Conservation (phyloP, 2,329 filamentous ascomycete species). For the Aspergillus vadensis region DNA sequence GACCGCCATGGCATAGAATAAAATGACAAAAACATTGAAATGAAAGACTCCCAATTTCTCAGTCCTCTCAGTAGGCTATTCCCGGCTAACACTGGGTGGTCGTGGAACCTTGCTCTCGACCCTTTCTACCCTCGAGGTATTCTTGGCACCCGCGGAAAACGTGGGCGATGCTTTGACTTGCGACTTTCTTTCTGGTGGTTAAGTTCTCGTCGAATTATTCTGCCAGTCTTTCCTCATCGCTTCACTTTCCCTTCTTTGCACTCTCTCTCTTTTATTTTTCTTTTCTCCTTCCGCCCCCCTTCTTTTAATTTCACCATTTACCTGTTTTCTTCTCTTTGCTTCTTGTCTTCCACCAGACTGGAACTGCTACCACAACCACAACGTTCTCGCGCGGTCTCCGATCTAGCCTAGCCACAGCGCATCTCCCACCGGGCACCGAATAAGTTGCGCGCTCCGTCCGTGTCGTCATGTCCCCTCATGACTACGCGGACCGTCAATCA, state of each 20-base stretch:
- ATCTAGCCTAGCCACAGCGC: slow-evolving; percentile 12
- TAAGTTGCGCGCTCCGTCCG: slow-evolving; percentile 29
- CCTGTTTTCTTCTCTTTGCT: slow-evolving; percentile 6
- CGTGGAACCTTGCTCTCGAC: slow-evolving; percentile 5
- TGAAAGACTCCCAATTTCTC: no score
- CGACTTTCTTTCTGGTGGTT: slow-evolving; percentile 13
- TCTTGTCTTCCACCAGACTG: background rate
- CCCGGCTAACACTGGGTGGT: no score
- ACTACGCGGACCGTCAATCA: slow-evolving; percentile 42
- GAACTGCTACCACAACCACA: slow-evolving; percentile 2
- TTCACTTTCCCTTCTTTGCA: slow-evolving; percentile 10
- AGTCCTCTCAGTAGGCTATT: no score
- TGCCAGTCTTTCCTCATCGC: slow-evolving; percentile 13
- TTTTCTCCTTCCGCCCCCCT: slow-evolving; percentile 1
- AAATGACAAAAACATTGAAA: background rate
- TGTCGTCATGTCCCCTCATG: slow-evolving; percentile 48
- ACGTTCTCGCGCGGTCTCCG: slow-evolving; percentile 8
- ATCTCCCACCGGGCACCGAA: slow-evolving; percentile 20
- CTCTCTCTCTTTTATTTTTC: slow-evolving; percentile 8
- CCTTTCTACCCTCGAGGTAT: slow-evolving; percentile 9
- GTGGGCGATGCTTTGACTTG: slow-evolving; percentile 21
- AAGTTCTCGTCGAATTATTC: slow-evolving; percentile 12
- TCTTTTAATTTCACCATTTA: slow-evolving; percentile 1
- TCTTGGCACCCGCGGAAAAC: slow-evolving; percentile 25
- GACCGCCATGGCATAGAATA: background rate